A percentile compares a stretch with the other conserved stretches of the same genome.
phyloP scores from a whole-genome alignment of 2,329 filamentous ascomycete species.

The Corniculantispora saksenae region DNA sequence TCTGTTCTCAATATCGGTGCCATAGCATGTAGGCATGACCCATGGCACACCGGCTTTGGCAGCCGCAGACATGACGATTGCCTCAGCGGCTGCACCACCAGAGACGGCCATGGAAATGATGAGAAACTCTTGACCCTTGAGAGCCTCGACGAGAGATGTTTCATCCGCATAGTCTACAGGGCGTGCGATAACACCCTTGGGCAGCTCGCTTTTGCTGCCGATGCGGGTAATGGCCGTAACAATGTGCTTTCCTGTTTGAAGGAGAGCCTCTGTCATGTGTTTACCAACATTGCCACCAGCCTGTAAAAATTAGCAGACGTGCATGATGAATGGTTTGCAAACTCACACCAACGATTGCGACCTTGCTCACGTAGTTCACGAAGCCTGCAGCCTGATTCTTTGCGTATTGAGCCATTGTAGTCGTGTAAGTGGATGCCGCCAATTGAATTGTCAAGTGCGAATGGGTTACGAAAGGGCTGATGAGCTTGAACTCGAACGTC shows the following conservation, averaged over 20 bases:
- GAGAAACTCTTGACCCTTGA: slow-evolving; percentile 55
- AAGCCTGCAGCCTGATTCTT: slow-evolving; percentile 31
- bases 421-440: not conserved
- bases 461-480: too few species aligned
- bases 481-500: not conserved
- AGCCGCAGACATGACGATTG: slow-evolving; percentile 50
- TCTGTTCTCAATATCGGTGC: slow-evolving; percentile 33
- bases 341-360: slow-evolving; percentile 46
- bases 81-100: slow-evolving; percentile 44
- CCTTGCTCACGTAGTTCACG: slow-evolving; percentile 38
- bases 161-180: slow-evolving; percentile 47
- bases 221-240: slow-evolving; percentile 55
- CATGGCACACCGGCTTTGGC: slow-evolving; percentile 52
- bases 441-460: not conserved
- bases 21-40: slow-evolving; percentile 52
- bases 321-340: too few species aligned
- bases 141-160: slow-evolving; percentile 45
- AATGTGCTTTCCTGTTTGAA: slow-evolving; percentile 50
- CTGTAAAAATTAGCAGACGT: slow-evolving; percentile 24
- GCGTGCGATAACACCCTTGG: slow-evolving; percentile 43
- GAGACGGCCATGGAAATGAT: slow-evolving; percentile 49
- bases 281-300: slow-evolving; percentile 44
- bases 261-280: slow-evolving; percentile 42
- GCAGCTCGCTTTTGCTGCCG: slow-evolving; percentile 42
- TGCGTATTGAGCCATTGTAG: slow-evolving; percentile 24